Conservation (phyloP, 345 rosid species). For the Isatis tinctoria region DNA sequence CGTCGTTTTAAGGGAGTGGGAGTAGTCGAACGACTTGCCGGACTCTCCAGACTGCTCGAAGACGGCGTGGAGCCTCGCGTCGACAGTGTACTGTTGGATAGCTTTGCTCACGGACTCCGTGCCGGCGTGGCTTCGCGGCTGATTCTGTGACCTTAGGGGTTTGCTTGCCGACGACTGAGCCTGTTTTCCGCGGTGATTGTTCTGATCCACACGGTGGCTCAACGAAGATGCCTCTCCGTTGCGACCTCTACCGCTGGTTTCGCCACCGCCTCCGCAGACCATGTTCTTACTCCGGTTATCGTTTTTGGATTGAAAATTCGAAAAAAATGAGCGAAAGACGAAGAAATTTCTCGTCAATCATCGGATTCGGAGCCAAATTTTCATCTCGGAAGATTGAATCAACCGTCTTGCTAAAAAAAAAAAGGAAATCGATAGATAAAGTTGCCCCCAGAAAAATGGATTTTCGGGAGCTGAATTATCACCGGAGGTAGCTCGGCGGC, state of each 20-base stretch:
- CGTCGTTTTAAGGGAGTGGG: slow-evolving; percentile 57
- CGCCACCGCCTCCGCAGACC: not conserved
- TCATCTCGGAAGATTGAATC: not conserved
- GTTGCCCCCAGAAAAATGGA: too few species aligned
- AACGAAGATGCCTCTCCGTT: slow-evolving; percentile 1
- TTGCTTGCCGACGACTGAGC: slow-evolving; percentile 46
- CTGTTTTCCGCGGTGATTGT: slow-evolving; percentile 1
- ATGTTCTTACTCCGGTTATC: not conserved
- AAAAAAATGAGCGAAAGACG: too few species aligned
- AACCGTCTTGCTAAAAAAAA: too few species aligned
- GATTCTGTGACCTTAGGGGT: slow-evolving; percentile 25
- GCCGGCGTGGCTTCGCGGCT: not conserved
- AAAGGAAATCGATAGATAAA: too few species aligned
- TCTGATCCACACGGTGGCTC: not conserved
- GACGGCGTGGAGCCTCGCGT: slow-evolving; percentile 87
- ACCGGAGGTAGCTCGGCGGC: too few species aligned
- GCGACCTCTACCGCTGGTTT: not conserved
- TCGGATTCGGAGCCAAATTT: not conserved
- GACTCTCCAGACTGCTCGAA: slow-evolving; percentile 83
- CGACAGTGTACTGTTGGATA: slow-evolving; percentile 85
- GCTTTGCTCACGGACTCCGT: slow-evolving; percentile 68
- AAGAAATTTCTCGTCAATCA: not conserved
- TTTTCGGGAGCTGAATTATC: too few species aligned
- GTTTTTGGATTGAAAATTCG: too few species aligned
- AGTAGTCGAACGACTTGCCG: slow-evolving; percentile 81